phyloP scores from a whole-genome alignment of 1,284 basidiomycete species.

The Ceratorhiza oryzae-sativae region DNA sequence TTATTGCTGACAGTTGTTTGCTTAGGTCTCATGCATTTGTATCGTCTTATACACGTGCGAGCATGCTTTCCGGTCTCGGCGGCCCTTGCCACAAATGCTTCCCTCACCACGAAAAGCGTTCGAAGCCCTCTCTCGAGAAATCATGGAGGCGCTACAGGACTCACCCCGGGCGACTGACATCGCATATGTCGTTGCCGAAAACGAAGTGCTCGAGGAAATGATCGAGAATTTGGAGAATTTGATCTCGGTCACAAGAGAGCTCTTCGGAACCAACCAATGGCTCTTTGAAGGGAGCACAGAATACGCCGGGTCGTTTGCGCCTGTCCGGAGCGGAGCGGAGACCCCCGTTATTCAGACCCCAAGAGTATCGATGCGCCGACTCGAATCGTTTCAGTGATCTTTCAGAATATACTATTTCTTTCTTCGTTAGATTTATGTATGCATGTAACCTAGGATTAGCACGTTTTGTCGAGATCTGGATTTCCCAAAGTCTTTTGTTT shows the following conservation, averaged over 20 bases:
- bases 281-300: slow-evolving; percentile 7
- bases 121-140: slow-evolving; percentile 51
- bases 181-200: slow-evolving; percentile 51
- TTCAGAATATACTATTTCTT: not conserved
- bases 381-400: slow-evolving; percentile 18
- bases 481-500: no score
- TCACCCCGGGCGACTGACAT: slow-evolving; percentile 33
- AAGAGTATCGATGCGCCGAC: slow-evolving; percentile 15
- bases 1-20: not conserved
- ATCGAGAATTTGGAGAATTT: slow-evolving; percentile 58
- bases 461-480: not conserved
- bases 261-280: slow-evolving; percentile 61
- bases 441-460: not conserved
- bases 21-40: slow-evolving; percentile 58
- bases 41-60: slow-evolving; percentile 60
- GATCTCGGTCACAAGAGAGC: slow-evolving; percentile 53
- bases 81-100: slow-evolving; percentile 61
- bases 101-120: slow-evolving; percentile 59
- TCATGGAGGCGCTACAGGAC: slow-evolving; percentile 23
- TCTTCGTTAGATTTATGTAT: not conserved
- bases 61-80: slow-evolving; percentile 58
- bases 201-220: slow-evolving; percentile 55
- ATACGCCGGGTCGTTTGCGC: slow-evolving; percentile 3
- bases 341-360: slow-evolving; percentile 27
- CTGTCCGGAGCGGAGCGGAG: slow-evolving; percentile 15